Evolutionary conservation across 768 basidiomycete species (phyloP).

Genomic region (Leucosporidium yakuticum): DNA sequence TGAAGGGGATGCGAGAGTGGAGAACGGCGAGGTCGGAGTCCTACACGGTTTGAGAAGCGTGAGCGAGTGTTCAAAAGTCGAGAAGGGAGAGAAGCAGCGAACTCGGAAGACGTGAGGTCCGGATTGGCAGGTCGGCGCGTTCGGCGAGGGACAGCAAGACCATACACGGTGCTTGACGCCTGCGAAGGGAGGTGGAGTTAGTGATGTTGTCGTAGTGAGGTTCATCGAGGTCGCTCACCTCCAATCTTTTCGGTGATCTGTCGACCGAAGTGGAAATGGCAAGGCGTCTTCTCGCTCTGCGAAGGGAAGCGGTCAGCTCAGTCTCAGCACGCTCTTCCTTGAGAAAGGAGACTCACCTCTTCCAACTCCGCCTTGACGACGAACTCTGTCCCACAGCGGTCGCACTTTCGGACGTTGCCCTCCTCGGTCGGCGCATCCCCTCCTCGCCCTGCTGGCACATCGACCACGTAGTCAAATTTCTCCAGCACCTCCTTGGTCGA

Average conservation of each 20-base stretch:
- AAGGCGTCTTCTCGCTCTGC: slow-evolving; percentile 55
- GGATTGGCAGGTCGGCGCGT: slow-evolving; percentile 58
- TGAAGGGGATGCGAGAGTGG: slow-evolving; percentile 70
- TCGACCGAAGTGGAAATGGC: slow-evolving; percentile 78
- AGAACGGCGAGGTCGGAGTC: slow-evolving; percentile 62
- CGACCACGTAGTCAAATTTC: slow-evolving; percentile 45
- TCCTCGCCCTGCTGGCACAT: slow-evolving; percentile 62
- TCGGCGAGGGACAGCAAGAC: slow-evolving; percentile 68
- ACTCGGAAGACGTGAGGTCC: slow-evolving; percentile 79
- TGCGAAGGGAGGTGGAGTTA: slow-evolving; percentile 22
- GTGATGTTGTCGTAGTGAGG: slow-evolving; percentile 38
- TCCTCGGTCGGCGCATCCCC: slow-evolving; percentile 58
- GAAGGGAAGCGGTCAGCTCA: background rate
- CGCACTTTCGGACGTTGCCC: slow-evolving; percentile 61
- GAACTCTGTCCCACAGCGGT: slow-evolving; percentile 68
- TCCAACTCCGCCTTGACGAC: slow-evolving; percentile 54
- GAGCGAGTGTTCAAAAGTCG: background rate
- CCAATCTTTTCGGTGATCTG: slow-evolving; percentile 57
- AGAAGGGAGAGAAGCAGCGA: background rate
- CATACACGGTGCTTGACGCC: slow-evolving; percentile 56
- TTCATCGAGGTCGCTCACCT: slow-evolving; percentile 49
- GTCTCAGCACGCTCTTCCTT: background rate
- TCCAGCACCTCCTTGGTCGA: slow-evolving; percentile 6
- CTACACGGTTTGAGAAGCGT: slow-evolving; percentile 1
- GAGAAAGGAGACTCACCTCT: slow-evolving; percentile 25